These are phyloP conservation scores for Excoecaria cochinchinensis DNA, from an alignment of 345 rosid species.

Conservation along the genomic window DNA sequence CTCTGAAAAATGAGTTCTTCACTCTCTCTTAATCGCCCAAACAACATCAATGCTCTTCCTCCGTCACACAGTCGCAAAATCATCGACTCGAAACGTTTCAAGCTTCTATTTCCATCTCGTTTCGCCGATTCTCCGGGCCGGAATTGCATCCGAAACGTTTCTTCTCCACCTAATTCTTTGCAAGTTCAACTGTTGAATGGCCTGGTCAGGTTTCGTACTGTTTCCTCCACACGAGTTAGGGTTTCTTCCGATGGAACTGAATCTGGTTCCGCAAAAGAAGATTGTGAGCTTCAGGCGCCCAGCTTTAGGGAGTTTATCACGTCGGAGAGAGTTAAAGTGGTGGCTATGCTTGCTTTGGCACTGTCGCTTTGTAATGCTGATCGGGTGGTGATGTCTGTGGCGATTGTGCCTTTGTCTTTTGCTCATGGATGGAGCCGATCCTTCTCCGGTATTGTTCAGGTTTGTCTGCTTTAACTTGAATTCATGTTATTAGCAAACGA, in stretches of 20 bases:
- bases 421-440: conserved; percentile 94
- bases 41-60: not conserved
- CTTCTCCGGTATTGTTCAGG: conserved; percentile 98
- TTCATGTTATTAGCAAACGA: not conserved
- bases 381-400: conserved; percentile 90
- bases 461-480: conserved; percentile 2
- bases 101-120: conserved; percentile 14
- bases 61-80: not conserved
- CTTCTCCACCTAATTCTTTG: conserved; percentile 5
- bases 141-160: conserved; percentile 15
- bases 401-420: conserved; percentile 79
- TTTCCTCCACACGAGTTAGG: conserved; percentile 36
- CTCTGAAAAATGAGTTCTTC: conserved; percentile 6
- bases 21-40: conserved; percentile 3
- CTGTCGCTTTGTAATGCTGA: conserved; percentile 90
- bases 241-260: conserved; percentile 50
- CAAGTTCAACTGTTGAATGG: conserved; percentile 16
- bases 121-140: conserved; percentile 7
- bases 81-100: not conserved
- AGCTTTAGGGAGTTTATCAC: conserved; percentile 75
- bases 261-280: conserved; percentile 31
- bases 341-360: conserved; percentile 85
- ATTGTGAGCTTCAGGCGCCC: conserved; percentile 35
- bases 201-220: conserved; percentile 17
- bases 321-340: conserved; percentile 91